Evolutionary conservation across 164 flowering plant species (phyloP).

Genomic region (Dillenia suffruticosa): DNA sequence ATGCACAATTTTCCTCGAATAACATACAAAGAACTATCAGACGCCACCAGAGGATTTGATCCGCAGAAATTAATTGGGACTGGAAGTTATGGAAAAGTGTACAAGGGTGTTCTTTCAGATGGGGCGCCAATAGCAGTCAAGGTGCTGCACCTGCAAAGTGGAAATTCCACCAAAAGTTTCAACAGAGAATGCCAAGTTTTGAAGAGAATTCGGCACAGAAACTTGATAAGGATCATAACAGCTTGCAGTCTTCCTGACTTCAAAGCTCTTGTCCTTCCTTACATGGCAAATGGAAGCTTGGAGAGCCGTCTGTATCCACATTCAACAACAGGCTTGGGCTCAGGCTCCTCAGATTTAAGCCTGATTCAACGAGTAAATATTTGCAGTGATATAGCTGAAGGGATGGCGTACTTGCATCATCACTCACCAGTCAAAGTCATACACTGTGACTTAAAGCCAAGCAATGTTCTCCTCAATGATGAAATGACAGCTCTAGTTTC

Average conservation of each 20-base stretch:
- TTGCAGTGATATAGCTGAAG: slow-evolving; percentile 53
- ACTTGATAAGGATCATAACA: slow-evolving; percentile 45
- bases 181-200: slow-evolving; percentile 49
- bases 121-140: slow-evolving; percentile 38
- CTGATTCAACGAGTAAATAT: slow-evolving; percentile 36
- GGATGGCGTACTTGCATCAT: slow-evolving; percentile 59
- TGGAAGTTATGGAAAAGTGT: slow-evolving; percentile 46
- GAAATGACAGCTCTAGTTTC: slow-evolving; percentile 49
- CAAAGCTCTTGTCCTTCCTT: slow-evolving; percentile 50
- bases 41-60: slow-evolving; percentile 41
- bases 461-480: slow-evolving; percentile 60
- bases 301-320: slow-evolving; percentile 34
- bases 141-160: slow-evolving; percentile 34
- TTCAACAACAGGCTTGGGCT: slow-evolving; percentile 8
- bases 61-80: slow-evolving; percentile 29
- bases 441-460: slow-evolving; percentile 56
- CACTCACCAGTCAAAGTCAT: slow-evolving; percentile 48
- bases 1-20: slow-evolving; percentile 34
- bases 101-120: slow-evolving; percentile 34
- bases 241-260: slow-evolving; percentile 47
- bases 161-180: slow-evolving; percentile 41
- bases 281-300: slow-evolving; percentile 53
- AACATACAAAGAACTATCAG: slow-evolving; percentile 30
- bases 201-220: slow-evolving; percentile 45
- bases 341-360: slow-evolving; percentile 32